A percentile compares a stretch with the other conserved stretches of the same genome.
phyloP scores from a whole-genome alignment of 2,329 filamentous ascomycete species.

The Fusarium albidum region DNA sequence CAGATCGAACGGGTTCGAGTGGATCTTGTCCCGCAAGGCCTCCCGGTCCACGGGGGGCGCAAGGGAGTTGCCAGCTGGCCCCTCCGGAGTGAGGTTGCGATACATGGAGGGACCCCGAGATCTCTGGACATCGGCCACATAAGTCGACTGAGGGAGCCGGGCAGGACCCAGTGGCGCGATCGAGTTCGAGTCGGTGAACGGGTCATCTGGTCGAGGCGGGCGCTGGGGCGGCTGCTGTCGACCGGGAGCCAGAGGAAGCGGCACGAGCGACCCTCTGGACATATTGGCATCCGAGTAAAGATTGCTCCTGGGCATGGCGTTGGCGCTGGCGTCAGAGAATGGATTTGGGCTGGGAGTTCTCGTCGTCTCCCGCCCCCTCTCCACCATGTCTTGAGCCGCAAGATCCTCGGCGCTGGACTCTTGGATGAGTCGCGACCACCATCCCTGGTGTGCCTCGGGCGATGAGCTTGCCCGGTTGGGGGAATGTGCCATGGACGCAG shows the following conservation, averaged over 20 bases:
- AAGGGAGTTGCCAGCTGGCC: conserved; percentile 41
- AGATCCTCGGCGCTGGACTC: conserved; percentile 51
- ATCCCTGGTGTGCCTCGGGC: conserved; percentile 44
- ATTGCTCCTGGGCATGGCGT: conserved; percentile 48
- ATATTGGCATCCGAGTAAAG: conserved; percentile 51
- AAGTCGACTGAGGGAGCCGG: conserved; percentile 49
- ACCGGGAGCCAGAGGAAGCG: conserved; percentile 46
- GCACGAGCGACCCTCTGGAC: conserved; percentile 49
- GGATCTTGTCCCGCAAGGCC: conserved; percentile 62
- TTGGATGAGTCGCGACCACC: conserved; percentile 54
- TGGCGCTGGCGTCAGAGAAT: conserved; percentile 56
- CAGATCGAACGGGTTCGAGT: conserved; percentile 72
- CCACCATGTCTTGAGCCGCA: conserved; percentile 35
- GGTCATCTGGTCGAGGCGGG: conserved; percentile 41
- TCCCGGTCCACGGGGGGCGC: conserved; percentile 39
- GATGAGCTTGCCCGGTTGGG: conserved; percentile 12
- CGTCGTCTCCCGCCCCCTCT: conserved; percentile 26
- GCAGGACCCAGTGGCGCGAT: conserved; percentile 40
- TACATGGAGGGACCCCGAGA: conserved; percentile 58
- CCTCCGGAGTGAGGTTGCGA: conserved; percentile 38
- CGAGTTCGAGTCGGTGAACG: conserved; percentile 60
- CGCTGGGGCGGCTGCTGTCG: not conserved
- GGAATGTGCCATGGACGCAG: conserved; percentile 42
- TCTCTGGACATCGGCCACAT: conserved; percentile 57
- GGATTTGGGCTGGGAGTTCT: conserved; percentile 32